Evolutionary conservation across 163 green algal species (phyloP), one percentile per base, ranked within the genome.

Genomic region (Scenedesmus sp.): DNA sequence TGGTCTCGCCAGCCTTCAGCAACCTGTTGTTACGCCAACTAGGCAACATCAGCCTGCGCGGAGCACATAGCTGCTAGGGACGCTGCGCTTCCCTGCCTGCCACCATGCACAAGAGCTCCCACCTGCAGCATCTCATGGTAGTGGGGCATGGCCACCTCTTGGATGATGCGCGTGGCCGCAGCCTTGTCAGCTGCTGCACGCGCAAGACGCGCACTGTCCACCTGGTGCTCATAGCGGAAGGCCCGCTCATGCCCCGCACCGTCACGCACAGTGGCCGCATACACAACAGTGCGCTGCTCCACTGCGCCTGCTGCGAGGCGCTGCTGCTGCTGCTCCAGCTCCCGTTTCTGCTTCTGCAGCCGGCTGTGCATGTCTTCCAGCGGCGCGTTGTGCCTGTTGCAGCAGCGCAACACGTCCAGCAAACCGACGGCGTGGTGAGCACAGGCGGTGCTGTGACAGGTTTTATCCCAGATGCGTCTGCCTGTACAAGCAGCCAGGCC

Each of bases 41-140:
- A 46, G 34, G 34, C 34, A 46, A 46, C 34, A 46, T 46, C 34
- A 46, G 34, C 34, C 34, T 46, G 34, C 34, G 34, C 34, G 34
- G 34, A 46, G 34, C 34, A 46, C 34, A 46, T 0, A 46, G 34
- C 34, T 46, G 34, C 34, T 46, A 46, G 34, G 34, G 34, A 46
- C 34, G 34, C 34, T 46, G 34, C 34, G 34, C 34, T 46, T 46
- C 34, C 34, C 34, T 46, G 34, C 34, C 34, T 46, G 34, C 34
- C 34, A 46, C 64, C 64, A 73, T 5, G 3, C 12, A 23, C 64
- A 23, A 77, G 13, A 8, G 12, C n/a, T 15, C 76, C 10, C 34
- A 84, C 76, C 76, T 84, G 34, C 10, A 84, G 34, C 76, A 84
- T 84, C 76, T 56, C 46, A 1, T 84, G 26, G 76, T 84, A 84